Evolutionary conservation across 768 basidiomycete genomes (phyloP).

Genomic region (Collybiopsis confluens): DNA sequence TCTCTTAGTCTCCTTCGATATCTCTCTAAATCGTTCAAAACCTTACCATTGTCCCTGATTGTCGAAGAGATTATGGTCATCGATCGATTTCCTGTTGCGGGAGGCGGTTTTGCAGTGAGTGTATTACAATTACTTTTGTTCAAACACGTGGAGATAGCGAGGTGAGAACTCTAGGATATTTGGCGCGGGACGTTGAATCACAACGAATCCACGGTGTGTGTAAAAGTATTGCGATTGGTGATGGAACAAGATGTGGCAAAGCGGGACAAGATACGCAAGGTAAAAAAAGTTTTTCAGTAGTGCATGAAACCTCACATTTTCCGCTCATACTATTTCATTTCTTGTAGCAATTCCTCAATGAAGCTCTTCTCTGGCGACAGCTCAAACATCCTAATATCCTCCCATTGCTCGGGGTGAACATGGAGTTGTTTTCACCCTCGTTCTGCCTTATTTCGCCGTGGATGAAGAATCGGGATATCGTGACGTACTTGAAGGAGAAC

Average conservation of each 20-base stretch:
- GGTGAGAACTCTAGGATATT: conserved; percentile 6
- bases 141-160: background rate
- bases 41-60: conserved; percentile 20
- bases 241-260: too few relatives aligned
- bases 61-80: conserved; percentile 12
- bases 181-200: background rate
- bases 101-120: conserved; percentile 26
- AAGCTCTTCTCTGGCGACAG: conserved; percentile 17
- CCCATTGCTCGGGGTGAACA: conserved; percentile 16
- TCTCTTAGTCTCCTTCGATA: background rate
- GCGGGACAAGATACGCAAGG: too few relatives aligned
- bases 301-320: too few relatives aligned
- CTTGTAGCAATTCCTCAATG: conserved; percentile 14
- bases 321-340: too few relatives aligned
- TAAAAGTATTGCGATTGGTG: too few relatives aligned
- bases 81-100: conserved; percentile 11
- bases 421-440: conserved; percentile 10
- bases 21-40: background rate
- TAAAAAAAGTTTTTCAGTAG: too few relatives aligned
- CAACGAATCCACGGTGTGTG: background rate
- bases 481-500: background rate
- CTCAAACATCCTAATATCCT: conserved; percentile 16
- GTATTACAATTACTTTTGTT: too few relatives aligned
- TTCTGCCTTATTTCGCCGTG: conserved; percentile 19
- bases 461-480: conserved; percentile 16